These are phyloP conservation scores for Pilatotrama ljubarskyi DNA, from an alignment of 768 basidiomycete species.

Conservation along the genomic window DNA sequence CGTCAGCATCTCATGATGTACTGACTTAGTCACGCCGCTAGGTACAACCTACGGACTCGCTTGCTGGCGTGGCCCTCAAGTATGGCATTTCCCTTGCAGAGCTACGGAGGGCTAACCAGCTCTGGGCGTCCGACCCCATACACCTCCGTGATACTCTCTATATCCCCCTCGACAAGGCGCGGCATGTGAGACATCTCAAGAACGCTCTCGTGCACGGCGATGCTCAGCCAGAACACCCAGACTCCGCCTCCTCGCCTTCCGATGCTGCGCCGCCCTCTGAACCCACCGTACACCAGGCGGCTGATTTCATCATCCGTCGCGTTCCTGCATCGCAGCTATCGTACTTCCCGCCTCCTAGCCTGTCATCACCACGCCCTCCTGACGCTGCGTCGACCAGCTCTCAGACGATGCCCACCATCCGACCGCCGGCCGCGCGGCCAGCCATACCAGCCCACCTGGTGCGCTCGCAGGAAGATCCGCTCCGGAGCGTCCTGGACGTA, in stretches of 20 bases:
- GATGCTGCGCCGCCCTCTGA: background rate
- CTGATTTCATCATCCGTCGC: conserved; percentile 28
- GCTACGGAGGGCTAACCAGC: conserved; percentile 83
- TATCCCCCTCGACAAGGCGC: conserved; percentile 69
- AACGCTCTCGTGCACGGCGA: conserved; percentile 6
- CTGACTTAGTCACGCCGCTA: conserved; percentile 28
- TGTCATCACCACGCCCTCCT: background rate
- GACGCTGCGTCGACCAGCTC: background rate
- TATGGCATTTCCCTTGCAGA: conserved; percentile 85
- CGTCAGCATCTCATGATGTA: background rate
- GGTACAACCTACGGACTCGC: conserved; percentile 75
- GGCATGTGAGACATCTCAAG: conserved; percentile 41
- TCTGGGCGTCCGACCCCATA: conserved; percentile 93
- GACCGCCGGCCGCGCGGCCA: background rate
- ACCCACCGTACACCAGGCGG: background rate
- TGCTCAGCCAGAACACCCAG: background rate
- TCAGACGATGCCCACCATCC: conserved; percentile 2
- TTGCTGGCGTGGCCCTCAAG: conserved; percentile 84
- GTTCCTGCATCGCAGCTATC: conserved; percentile 34
- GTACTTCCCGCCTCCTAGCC: conserved; percentile 33
- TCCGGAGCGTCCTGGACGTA: conserved; percentile 10
- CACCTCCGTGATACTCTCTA: conserved; percentile 82
- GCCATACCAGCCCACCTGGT: conserved; percentile 4
- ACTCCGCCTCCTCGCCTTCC: background rate
- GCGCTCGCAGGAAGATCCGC: background rate